These are phyloP conservation scores for Isoetes taiwanensis DNA, from an alignment of 75 land plant genomes.

Conservation along the genomic window DNA sequence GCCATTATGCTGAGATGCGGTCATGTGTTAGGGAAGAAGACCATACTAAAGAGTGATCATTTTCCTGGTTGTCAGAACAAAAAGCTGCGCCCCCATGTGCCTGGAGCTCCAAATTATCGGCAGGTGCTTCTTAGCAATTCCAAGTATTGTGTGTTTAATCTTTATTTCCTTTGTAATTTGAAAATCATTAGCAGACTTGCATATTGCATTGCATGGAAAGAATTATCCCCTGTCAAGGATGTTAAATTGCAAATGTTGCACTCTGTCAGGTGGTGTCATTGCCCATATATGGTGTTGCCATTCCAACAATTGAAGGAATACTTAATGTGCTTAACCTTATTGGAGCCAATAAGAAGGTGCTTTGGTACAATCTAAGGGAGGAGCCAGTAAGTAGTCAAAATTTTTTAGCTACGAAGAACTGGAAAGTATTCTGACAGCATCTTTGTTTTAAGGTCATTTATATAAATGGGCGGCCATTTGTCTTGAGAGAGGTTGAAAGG, in stretches of 20 bases:
- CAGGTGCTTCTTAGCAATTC: conserved; percentile 44
- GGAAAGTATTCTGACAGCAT: not conserved
- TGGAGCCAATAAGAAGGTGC: conserved; percentile 48
- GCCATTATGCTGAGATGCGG: conserved; percentile 71
- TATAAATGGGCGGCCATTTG: conserved; percentile 94
- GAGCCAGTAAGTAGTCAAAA: conserved; percentile 54
- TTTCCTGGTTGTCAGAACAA: conserved; percentile 98
- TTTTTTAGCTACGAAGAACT: not conserved
- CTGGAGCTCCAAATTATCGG: conserved; percentile 94
- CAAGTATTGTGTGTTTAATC: not conserved
- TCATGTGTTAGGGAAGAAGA: conserved; percentile 82
- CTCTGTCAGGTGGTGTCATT: conserved; percentile 47
- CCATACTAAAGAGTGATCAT: conserved; percentile 95
- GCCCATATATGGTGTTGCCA: conserved; percentile 90
- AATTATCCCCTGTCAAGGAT: too few species aligned
- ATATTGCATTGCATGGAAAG: too few species aligned
- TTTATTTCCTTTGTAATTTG: not conserved
- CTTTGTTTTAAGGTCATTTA: conserved; percentile 56
- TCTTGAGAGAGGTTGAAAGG: conserved; percentile 82
- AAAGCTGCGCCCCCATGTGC: conserved; percentile 72
- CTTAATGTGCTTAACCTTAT: conserved; percentile 67
- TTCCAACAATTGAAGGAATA: conserved; percentile 81
- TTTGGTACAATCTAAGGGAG: conserved; percentile 94
- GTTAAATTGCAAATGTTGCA: not conserved
- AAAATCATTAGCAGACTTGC: not conserved